Base-by-base conservation (phyloP, 768 basidiomycete species). In the Auricularia cornea region DNA sequence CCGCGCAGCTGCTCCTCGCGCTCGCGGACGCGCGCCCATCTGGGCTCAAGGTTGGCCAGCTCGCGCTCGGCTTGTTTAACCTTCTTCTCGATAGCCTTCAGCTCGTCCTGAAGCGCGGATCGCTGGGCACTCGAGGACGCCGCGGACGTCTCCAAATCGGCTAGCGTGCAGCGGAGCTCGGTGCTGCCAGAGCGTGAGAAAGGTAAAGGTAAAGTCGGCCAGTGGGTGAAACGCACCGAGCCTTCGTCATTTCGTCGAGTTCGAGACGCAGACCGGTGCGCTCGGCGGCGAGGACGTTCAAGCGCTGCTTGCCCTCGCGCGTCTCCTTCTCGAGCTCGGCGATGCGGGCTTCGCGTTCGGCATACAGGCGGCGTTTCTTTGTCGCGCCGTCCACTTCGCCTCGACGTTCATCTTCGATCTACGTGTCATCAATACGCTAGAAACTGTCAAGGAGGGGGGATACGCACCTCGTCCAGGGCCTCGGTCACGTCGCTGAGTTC, bases 401-500 rank as follows among this genome's bases (percentile, higher is more conserved):
- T 64, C 84, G 78, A 61, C 92, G 80, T 66, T 97, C 94, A 57
- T 72, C 75, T 64, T 81, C 80, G 60, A 80, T 75, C 77, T 77
- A 63, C 20, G 32, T 28, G 2, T 29, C 18, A 2, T 33, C 12
- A 57, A 31, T n/a, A n/a, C n/a, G n/a, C n/a, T n/a, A n/a, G n/a
- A 38, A 38, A 38, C 8, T 38, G 35, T 35, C n/a, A n/a, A 35
- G 35, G 1, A 35, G 38, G 30, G 18, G 33, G 12, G 62, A 38
- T 41, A 26, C 20, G 44, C 44, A 97, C 90, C 72, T 92, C 87
- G 38, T 91, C 93, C 62, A 99, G 73, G 0, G 92, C 87, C 61
- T 88, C 87, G 0, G 83, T 85, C 1, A 96, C 94, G 67, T 98
- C 96, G 64, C 90, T 87, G 41, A 98, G 74, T 70, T 99, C 96